Evolutionary conservation across 2,329 filamentous ascomycete genomes (phyloP).

Genomic region (Davidsoniella australis): DNA sequence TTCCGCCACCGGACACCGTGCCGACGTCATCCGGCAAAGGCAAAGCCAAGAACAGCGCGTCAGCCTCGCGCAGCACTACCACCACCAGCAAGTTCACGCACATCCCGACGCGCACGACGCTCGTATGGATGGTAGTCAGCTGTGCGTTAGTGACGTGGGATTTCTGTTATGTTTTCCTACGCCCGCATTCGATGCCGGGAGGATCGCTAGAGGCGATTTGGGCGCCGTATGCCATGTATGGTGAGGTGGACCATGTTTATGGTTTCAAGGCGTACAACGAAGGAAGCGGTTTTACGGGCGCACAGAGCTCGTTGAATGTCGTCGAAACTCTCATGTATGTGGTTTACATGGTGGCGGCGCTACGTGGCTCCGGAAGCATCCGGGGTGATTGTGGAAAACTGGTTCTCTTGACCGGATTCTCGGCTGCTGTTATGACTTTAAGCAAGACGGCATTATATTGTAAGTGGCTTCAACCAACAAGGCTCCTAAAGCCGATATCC

Average conservation of each 20-base stretch:
- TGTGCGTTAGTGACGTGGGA: conserved; percentile 73
- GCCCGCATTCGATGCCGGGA: conserved; percentile 68
- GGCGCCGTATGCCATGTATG: conserved; percentile 66
- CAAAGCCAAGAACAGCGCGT: conserved; percentile 1
- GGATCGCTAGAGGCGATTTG: conserved; percentile 60
- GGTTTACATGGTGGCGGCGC: conserved; percentile 30
- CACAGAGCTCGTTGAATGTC: conserved; percentile 53
- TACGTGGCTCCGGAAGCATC: conserved; percentile 19
- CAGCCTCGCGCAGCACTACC: conserved; percentile 5
- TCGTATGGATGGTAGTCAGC: conserved; percentile 58
- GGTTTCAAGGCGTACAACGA: conserved; percentile 55
- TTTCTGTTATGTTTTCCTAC: conserved; percentile 57
- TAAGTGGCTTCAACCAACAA: conserved; percentile 20
- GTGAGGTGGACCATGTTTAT: conserved; percentile 64
- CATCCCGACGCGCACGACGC: conserved; percentile 27
- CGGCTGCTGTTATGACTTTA: conserved; percentile 40
- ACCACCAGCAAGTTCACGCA: conserved; percentile 24
- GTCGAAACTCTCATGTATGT: conserved; percentile 50
- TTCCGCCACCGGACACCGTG: conserved; percentile 13
- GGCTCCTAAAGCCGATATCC: too few species aligned
- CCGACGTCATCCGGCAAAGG: background rate
- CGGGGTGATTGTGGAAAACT: conserved; percentile 26
- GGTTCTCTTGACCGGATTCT: conserved; percentile 32
- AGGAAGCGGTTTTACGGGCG: conserved; percentile 57
- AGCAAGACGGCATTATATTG: conserved; percentile 47